Conservation (phyloP, 2,329 filamentous ascomycete species). For the Pseudogymnoascus sp. region DNA sequence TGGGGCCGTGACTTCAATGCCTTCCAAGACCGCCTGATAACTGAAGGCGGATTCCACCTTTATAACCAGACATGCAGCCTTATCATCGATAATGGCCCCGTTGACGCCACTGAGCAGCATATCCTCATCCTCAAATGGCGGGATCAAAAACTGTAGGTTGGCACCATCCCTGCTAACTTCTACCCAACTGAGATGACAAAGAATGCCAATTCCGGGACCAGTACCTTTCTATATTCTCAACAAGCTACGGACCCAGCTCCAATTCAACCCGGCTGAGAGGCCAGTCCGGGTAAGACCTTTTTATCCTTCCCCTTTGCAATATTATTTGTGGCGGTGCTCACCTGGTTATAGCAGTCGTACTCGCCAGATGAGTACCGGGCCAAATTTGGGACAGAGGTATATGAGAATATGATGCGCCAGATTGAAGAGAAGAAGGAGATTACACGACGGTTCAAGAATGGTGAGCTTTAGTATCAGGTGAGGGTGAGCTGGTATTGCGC, state of each 20-base stretch:
- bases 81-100: constrained; percentile 10
- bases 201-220: not conserved
- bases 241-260: not conserved
- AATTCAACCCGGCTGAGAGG: not conserved
- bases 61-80: constrained; percentile 12
- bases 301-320: not conserved
- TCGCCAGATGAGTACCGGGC: not conserved
- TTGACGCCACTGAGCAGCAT: not conserved
- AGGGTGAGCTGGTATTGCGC: not conserved
- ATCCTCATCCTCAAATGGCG: not conserved
- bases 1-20: constrained; percentile 13
- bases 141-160: not conserved
- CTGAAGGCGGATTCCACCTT: constrained; percentile 10
- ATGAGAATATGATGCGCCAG: not conserved
- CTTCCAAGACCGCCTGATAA: constrained; percentile 12
- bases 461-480: not conserved
- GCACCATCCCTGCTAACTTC: not conserved
- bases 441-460: not conserved
- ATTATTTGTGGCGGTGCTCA: not conserved
- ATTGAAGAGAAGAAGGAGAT: not conserved
- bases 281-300: not conserved
- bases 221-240: not conserved
- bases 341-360: not conserved
- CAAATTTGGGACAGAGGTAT: not conserved
- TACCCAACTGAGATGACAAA: not conserved